Evolutionary conservation across 345 rosid species (phyloP).

Genomic region (Geranium brycei): DNA sequence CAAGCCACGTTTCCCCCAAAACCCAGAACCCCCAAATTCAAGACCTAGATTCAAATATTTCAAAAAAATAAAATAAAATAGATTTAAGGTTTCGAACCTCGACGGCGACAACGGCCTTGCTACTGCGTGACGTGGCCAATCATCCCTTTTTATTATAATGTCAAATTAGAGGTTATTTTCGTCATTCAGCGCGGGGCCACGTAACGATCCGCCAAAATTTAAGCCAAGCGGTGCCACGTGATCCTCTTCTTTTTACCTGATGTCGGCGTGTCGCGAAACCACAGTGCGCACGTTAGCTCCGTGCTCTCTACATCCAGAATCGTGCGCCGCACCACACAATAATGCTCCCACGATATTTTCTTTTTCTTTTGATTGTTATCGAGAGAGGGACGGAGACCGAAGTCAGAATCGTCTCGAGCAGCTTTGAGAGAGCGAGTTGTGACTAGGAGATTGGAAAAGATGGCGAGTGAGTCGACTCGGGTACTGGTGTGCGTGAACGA

Average conservation of each 20-base stretch:
- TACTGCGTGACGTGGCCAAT: too few relatives aligned
- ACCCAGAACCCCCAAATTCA: too few relatives aligned
- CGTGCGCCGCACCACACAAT: neutral
- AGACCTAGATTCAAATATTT: too few relatives aligned
- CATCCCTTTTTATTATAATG: too few relatives aligned
- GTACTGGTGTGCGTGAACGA: conserved; percentile 75
- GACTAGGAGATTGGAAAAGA: conserved; percentile 1
- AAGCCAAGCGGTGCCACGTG: neutral
- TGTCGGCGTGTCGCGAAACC: neutral
- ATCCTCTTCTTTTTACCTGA: neutral
- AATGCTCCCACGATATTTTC: neutral
- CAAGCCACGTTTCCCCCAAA: too few relatives aligned
- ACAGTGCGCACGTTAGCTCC: neutral
- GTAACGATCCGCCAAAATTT: neutral
- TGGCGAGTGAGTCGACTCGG: conserved; percentile 56
- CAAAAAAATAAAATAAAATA: too few relatives aligned
- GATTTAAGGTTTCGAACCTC: too few relatives aligned
- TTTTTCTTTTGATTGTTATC: neutral
- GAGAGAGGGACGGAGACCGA: neutral
- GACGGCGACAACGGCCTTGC: too few relatives aligned
- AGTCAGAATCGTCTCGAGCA: neutral
- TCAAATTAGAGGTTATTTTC: neutral
- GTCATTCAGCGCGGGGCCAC: neutral
- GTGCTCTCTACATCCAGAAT: neutral
- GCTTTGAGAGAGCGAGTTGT: neutral